phyloP scores from a whole-genome alignment of 2,329 filamentous ascomycete genomes.

The Juglanconis sp. region DNA sequence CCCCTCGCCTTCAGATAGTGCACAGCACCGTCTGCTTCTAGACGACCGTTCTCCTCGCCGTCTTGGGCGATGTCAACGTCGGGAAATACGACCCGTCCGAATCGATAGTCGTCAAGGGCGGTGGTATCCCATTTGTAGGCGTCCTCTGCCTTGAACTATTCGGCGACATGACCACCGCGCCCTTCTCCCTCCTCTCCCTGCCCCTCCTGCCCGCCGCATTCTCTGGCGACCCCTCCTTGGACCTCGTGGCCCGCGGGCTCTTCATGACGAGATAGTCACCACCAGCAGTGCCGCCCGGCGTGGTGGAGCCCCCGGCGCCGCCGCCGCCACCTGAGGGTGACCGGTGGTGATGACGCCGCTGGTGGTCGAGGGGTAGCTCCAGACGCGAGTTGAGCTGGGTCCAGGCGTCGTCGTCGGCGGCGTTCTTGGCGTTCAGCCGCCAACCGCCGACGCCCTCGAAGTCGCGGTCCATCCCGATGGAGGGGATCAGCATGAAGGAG shows the following conservation, averaged over 20 bases:
- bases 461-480: constrained; percentile 51
- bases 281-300: constrained; percentile 37
- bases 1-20: not conserved
- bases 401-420: constrained; percentile 45
- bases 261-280: constrained; percentile 44
- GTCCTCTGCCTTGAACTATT: constrained; percentile 50
- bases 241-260: constrained; percentile 23
- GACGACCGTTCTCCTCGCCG: constrained; percentile 25
- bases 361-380: constrained; percentile 44
- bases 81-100: constrained; percentile 42
- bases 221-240: constrained; percentile 29
- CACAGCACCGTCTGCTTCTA: not conserved
- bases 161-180: constrained; percentile 30
- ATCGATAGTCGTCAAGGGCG: constrained; percentile 29
- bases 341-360: constrained; percentile 39
- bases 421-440: constrained; percentile 43
- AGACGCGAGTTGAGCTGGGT: constrained; percentile 51
- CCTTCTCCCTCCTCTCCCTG: constrained; percentile 19
- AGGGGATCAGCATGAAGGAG: constrained; percentile 35
- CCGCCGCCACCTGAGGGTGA: constrained; percentile 38
- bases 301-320: constrained; percentile 21
- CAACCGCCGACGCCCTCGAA: constrained; percentile 60
- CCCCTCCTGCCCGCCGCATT: constrained; percentile 21
- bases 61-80: constrained; percentile 30
- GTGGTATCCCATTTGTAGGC: constrained; percentile 33